Base-by-base conservation (phyloP, 257 asterid genomes). In the Cinchona pubescens region DNA sequence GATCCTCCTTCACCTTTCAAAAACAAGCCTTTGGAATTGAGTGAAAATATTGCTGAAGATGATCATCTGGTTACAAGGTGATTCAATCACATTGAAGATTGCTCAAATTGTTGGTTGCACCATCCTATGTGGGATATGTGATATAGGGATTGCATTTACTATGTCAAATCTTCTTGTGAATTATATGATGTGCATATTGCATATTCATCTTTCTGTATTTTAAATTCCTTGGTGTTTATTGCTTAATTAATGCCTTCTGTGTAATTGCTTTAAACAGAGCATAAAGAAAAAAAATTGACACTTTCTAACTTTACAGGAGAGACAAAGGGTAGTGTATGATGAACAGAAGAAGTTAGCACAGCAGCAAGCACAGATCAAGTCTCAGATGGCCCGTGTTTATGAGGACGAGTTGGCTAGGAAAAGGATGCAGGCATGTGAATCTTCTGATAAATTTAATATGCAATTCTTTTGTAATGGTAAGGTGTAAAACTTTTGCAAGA, bases 331-430 rank as follows among this genome's bases (percentile, higher is more conserved):
- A 63, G 58, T 77, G 58, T 85, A 86, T 69, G 97, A 92, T 37
- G 97, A 94, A 76, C 97, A 90, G 85, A 94, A 89, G 81, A 94
- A 83, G 85, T 86, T 94, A 48, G 83, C 91, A 74, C 97, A 92
- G 87, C 96, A 87, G 79, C 91, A 90, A 80, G 88, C 96, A 21
- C 96, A 94, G 86, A 87, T 90, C 69, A 94, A 94, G 82, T 80
- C 97, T 66, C 87, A 90, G 86, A 92, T 91, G 91, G 96, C 95
- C 56, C 88, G 84, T 34, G n/a, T n/a, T n/a, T 92, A 94, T 45
- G 97, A 89, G 71, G 97, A 94, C 82, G 99, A 94, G 82, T 81
- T 92, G 85, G 94, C 97, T 12, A 90, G 91, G 87, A 94, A 94
- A 87, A 87, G 97, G 89, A 89, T 88, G 99, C 97, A 89, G 90